phyloP scores from a whole-genome alignment of 495 filamentous ascomycete genomes.

The Chaetomium cochliodes region DNA sequence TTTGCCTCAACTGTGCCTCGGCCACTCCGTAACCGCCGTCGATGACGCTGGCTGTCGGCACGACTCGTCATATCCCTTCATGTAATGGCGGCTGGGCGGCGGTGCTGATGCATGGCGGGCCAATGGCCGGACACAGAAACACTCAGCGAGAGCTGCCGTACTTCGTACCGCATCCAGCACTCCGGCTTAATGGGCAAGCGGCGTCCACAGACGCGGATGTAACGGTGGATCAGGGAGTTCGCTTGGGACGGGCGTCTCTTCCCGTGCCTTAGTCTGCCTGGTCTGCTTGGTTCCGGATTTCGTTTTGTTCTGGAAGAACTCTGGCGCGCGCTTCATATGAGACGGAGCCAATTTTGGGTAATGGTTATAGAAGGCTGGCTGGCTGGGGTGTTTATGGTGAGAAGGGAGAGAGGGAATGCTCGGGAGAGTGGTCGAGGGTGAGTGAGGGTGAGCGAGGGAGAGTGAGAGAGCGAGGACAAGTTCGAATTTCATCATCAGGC shows the following conservation, averaged over 20 bases:
- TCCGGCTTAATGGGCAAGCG: conserved; percentile 22
- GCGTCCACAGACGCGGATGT: conserved; percentile 20
- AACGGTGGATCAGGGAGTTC: conserved; percentile 15
- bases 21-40: neutral
- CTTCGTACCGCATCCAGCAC: neutral
- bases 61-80: neutral
- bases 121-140: conserved; percentile 7
- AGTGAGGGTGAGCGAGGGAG: too few relatives aligned
- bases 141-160: too few relatives aligned
- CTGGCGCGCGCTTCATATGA: conserved; percentile 18
- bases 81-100: conserved; percentile 5
- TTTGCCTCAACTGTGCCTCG: conserved; percentile 5
- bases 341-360: conserved; percentile 5
- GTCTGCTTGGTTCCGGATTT: neutral
- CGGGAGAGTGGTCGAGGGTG: neutral
- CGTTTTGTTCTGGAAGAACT: conserved; percentile 20
- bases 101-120: neutral
- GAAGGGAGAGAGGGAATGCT: too few relatives aligned
- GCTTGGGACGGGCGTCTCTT: conserved; percentile 2
- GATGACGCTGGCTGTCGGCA: conserved; percentile 2
- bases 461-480: too few relatives aligned
- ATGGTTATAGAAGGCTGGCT: conserved; percentile 1
- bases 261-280: neutral
- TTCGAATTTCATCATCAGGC: too few relatives aligned
- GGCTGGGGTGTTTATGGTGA: neutral